Evolutionary conservation across 352 stramenopile species (phyloP).

Genomic region (Peronospora belbahrii): DNA sequence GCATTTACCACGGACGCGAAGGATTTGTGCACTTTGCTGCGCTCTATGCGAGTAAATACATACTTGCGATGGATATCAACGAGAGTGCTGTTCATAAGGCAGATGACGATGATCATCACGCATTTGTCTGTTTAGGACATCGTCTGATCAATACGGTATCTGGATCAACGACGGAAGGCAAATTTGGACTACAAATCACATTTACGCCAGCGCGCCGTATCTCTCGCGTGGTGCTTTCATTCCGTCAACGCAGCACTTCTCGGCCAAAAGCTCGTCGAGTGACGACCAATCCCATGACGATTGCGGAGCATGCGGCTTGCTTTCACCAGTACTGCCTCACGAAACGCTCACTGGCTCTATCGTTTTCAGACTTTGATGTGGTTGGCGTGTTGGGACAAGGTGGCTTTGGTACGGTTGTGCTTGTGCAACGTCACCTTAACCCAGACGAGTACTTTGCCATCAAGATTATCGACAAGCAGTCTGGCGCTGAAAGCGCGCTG

Average conservation of each 20-base stretch:
- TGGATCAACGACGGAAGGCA: constrained; percentile 62
- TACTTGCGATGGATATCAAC: constrained; percentile 45
- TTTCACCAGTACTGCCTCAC: constrained; percentile 80
- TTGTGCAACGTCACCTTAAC: constrained; percentile 72
- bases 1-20: constrained; percentile 80
- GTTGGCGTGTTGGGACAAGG: constrained; percentile 74
- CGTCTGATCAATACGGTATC: constrained; percentile 70
- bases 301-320: constrained; percentile 66
- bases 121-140: constrained; percentile 46
- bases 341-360: constrained; percentile 75
- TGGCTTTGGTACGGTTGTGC: constrained; percentile 72
- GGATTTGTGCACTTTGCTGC: constrained; percentile 79
- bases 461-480: constrained; percentile 86
- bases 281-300: constrained; percentile 63
- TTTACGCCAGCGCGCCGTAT: constrained; percentile 77
- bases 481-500: constrained; percentile 56
- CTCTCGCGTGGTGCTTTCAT: constrained; percentile 78
- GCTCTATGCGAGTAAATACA: constrained; percentile 76
- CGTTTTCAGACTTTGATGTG: constrained; percentile 83
- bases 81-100: constrained; percentile 44
- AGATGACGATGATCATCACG: constrained; percentile 72
- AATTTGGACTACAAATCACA: constrained; percentile 71
- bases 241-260: constrained; percentile 53
- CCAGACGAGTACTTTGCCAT: constrained; percentile 79
- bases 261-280: constrained; percentile 42